Conservation (phyloP, 2,329 filamentous ascomycete species). For the Exutisphaerella laricina region DNA sequence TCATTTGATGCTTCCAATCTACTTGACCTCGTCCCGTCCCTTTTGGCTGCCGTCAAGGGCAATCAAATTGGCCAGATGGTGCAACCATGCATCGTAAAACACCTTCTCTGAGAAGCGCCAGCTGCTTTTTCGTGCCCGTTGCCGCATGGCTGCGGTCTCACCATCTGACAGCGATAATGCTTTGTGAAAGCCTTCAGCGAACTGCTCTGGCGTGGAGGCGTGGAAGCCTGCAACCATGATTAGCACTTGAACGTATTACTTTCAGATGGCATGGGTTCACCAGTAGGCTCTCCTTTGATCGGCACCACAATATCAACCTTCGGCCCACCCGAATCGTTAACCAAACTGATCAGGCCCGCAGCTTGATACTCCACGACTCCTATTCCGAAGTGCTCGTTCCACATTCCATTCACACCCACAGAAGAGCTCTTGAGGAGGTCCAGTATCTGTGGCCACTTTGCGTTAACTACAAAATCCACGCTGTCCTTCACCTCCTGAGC, state of each 20-base stretch:
- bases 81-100: slow-evolving; percentile 74
- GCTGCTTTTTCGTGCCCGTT: slow-evolving; percentile 70
- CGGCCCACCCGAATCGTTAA: slow-evolving; percentile 88
- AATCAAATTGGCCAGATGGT: slow-evolving; percentile 68
- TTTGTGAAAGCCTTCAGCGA: slow-evolving; percentile 71
- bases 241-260: slow-evolving; percentile 8
- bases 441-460: slow-evolving; percentile 80
- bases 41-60: slow-evolving; percentile 11
- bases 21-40: slow-evolving; percentile 5
- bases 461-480: slow-evolving; percentile 85
- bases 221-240: slow-evolving; percentile 64
- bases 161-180: slow-evolving; percentile 60
- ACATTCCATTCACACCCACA: slow-evolving; percentile 96
- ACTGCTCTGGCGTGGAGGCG: slow-evolving; percentile 70
- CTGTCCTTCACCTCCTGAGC: slow-evolving; percentile 77
- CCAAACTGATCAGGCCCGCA: slow-evolving; percentile 84
- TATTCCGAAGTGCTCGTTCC: slow-evolving; percentile 99
- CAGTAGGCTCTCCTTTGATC: slow-evolving; percentile 70
- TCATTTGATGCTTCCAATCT: too few relatives aligned
- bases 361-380: slow-evolving; percentile 98
- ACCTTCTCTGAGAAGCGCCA: slow-evolving; percentile 81
- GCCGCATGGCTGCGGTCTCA: slow-evolving; percentile 68
- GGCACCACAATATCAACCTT: slow-evolving; percentile 88
- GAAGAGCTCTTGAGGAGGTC: slow-evolving; percentile 70
- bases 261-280: slow-evolving; percentile 48